Conservation (phyloP, 1,139 yeast species). For the Zhuliangozyma blackwelliae region DNA sequence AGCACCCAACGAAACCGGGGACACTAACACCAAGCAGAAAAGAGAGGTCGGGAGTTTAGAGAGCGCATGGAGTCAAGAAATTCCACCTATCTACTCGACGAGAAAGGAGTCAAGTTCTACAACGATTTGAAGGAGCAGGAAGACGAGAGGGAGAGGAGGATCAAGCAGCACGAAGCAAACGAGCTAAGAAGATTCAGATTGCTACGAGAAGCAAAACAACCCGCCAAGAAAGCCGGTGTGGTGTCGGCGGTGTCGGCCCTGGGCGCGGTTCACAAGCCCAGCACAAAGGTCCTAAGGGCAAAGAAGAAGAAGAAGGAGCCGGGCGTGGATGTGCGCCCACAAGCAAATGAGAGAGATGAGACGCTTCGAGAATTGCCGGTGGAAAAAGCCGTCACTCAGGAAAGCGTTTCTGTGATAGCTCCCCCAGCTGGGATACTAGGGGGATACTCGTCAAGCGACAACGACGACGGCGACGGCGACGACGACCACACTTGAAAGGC, state of each 20-base stretch:
- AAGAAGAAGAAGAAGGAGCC: no score
- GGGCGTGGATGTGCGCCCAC: no score
- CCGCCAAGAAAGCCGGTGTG: not conserved
- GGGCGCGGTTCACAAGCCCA: no score
- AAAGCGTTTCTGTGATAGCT: no score
- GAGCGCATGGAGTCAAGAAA: conserved; percentile 31
- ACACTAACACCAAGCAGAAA: conserved; percentile 16
- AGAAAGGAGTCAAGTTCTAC: conserved; percentile 26
- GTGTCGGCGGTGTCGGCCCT: no score
- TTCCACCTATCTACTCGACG: conserved; percentile 34
- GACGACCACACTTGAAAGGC: not conserved
- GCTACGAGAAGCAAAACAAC: conserved; percentile 3
- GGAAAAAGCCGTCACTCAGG: no score
- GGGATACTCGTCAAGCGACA: conserved; percentile 11
- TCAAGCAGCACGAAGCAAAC: conserved; percentile 8
- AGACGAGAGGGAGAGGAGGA: conserved; percentile 11
- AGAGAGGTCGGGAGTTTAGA: conserved; percentile 30
- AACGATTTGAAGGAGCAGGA: conserved; percentile 17
- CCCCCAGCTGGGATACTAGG: not conserved
- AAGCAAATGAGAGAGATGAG: no score
- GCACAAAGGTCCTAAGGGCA: no score
- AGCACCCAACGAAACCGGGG: no score
- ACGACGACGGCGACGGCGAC: conserved; percentile 3
- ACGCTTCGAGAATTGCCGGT: no score
- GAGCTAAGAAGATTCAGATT: conserved; percentile 9